These are phyloP conservation scores for Alternaria dauci DNA, from an alignment of 2,329 filamentous ascomycete genomes.

Conservation along the genomic window DNA sequence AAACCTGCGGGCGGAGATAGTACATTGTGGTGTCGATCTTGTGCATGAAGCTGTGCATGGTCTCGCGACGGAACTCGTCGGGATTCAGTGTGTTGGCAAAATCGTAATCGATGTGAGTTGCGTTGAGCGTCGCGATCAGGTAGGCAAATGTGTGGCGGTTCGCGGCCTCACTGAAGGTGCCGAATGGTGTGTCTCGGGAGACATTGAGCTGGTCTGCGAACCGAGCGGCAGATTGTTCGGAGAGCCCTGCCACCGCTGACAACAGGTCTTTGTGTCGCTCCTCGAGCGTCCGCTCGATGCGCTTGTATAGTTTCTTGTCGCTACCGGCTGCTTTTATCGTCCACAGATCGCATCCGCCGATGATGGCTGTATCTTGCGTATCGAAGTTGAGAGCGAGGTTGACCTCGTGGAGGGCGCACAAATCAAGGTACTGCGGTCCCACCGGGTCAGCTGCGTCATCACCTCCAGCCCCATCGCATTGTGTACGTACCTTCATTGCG, in stretches of 20 bases:
- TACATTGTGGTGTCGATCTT: conserved; percentile 85
- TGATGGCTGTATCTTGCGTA: conserved; percentile 88
- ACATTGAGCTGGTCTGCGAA: conserved; percentile 74
- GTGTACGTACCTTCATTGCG: conserved; percentile 51
- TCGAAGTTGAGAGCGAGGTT: conserved; percentile 95
- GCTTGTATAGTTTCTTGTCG: conserved; percentile 97
- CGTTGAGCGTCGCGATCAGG: conserved; percentile 94
- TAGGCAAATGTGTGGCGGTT: conserved; percentile 95
- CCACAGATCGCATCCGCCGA: conserved; percentile 94
- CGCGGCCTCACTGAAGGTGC: conserved; percentile 84
- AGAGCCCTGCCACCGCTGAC: conserved; percentile 84
- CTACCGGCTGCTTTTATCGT: conserved; percentile 94
- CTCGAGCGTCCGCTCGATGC: conserved; percentile 90
- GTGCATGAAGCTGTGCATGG: conserved; percentile 81
- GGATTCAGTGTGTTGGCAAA: conserved; percentile 92
- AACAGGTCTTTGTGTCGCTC: conserved; percentile 89
- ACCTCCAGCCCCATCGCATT: conserved; percentile 26
- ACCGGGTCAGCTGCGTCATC: conserved; percentile 43
- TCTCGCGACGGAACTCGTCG: conserved; percentile 87
- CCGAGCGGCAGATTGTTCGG: conserved; percentile 78
- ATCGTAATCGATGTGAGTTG: conserved; percentile 95
- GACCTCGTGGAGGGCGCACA: conserved; percentile 89
- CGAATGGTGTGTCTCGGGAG: conserved; percentile 89
- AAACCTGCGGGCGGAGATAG: conserved; percentile 75
- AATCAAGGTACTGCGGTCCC: conserved; percentile 78